Evolutionary conservation across 208 protist species (phyloP), one percentile per base, ranked within the genome.

Genomic region (Strigomonas culicis): DNA sequence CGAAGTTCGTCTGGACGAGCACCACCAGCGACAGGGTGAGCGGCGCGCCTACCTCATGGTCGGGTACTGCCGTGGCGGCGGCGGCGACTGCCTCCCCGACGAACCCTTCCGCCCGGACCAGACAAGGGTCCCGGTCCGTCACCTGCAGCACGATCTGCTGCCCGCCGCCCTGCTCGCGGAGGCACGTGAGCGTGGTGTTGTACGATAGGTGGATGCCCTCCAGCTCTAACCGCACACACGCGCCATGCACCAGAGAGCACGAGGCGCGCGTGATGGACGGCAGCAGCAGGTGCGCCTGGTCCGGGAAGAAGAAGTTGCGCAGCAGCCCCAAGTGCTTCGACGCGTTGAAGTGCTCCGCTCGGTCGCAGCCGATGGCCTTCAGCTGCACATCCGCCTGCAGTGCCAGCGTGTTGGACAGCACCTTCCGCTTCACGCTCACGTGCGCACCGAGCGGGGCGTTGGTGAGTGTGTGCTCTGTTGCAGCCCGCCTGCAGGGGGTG

Each of bases 181-280:
- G 56, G 6, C 73, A 44, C 1, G 70, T 75, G 6, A 89, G 24
- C 1, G 63, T 68, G 24, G 83, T 75, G 13, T 25, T 62, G 49
- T 80, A 89, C 24, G 85, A 79, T 27, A 89, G 47, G 49, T 81
- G 78, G 11, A 15, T 17, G 19, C 83, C 83, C 13, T 62, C 59
- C 21, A 89, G 65, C 27, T 56, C 66, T 21, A 86, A 50, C 17
- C 65, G 56, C 2, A 41, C 44, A 0, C 59, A 60, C 1, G 30
- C 31, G 10, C 34, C 49, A 22, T 47, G 39, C n/a, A 30, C 25
- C 7, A 70, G 25, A 4, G 41, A 46, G 60, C 72, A 74, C 13
- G 25, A n/a, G 39, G 80, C 22, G 0, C 68, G 51, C 0, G 51
- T 49, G 21, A 89, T 63, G 6, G 63, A 50, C 10, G 83, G 83